phyloP scores from a whole-genome alignment of 176 grass and related monocot genomes.

The Triticum urartu region DNA sequence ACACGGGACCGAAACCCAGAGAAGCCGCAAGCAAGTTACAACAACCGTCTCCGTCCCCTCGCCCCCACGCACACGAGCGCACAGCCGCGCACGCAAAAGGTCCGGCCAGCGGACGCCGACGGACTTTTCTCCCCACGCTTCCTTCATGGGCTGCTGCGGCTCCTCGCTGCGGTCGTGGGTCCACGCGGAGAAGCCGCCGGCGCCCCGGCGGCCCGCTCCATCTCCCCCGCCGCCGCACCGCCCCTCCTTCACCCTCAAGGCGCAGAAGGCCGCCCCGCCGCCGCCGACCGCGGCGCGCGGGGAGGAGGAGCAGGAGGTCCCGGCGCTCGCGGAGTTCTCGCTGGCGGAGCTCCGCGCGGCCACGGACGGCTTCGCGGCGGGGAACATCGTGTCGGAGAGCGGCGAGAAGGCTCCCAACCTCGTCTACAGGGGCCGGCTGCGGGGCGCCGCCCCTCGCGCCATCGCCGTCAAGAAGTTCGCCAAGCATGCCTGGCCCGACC shows the following conservation, averaged over 20 bases:
- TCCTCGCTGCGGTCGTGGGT: constrained; percentile 56
- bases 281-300: neutral
- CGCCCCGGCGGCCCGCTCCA: neutral
- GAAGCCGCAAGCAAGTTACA: constrained; percentile 16
- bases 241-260: constrained; percentile 31
- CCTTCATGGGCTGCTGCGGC: constrained; percentile 73
- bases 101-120: neutral
- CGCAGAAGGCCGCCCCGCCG: constrained; percentile 22
- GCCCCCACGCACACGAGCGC: neutral
- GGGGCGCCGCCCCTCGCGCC: constrained; percentile 21
- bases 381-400: constrained; percentile 79
- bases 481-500: constrained; percentile 85
- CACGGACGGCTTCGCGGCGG: constrained; percentile 54
- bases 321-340: constrained; percentile 67
- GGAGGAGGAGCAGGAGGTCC: constrained; percentile 8
- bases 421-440: constrained; percentile 69
- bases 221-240: constrained; percentile 26
- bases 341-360: constrained; percentile 66
- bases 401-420: constrained; percentile 76
- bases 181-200: constrained; percentile 52
- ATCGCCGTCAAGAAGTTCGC: constrained; percentile 95
- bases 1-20: neutral
- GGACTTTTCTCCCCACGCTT: constrained; percentile 13
- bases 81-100: neutral
- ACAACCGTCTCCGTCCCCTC: neutral